Evolutionary conservation across 768 basidiomycete species (phyloP), one percentile per base, ranked within the genome.

Genomic region (Psilocybe sp.): DNA sequence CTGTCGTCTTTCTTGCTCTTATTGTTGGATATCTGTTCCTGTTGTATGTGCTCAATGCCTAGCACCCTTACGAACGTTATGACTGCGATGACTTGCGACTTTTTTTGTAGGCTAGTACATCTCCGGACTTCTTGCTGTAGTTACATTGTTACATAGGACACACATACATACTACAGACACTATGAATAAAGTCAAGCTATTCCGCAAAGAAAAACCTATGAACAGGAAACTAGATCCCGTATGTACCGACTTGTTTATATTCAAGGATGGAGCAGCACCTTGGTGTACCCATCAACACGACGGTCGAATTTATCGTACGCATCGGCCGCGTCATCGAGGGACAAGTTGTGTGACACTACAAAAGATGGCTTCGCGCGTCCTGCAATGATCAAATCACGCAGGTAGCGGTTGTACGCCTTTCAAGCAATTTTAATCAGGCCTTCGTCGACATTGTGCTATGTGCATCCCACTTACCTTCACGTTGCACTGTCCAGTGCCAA

Each of bases 401-500:
- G 64, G 57, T 79, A 77, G 28, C 77, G 71, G 53, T 81, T 80
- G 55, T 79, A 79, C 16, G 74, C 54, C 76, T 79, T 52, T 15
- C 44, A 11, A n/a, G 23, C 11, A 14, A 36, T 33, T 44, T 15
- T 23, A 13, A 40, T 43, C 10, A 44, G 32, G 49, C 46, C 19
- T 19, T 20, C 7, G 9, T 23, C 31, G 9, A 16, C 40, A 28
- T 46, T 10, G 2, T 8, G 31, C 42, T 20, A 38, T 7, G 16
- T 34, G 31, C 7, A 9, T 4, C 23, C 3, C 23, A 39, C 63
- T 31, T 18, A 76, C 76, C 71, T 80, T 79, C 53, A 78, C 77
- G 50, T 80, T 80, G 61, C 78, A 80, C 63, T 80, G 78, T 1
- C 79, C 78, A 8, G 79, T 80, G 6, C 77, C 79, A 20, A 81